phyloP scores from a whole-genome alignment of 768 basidiomycete genomes.

The Suillus decipiens region DNA sequence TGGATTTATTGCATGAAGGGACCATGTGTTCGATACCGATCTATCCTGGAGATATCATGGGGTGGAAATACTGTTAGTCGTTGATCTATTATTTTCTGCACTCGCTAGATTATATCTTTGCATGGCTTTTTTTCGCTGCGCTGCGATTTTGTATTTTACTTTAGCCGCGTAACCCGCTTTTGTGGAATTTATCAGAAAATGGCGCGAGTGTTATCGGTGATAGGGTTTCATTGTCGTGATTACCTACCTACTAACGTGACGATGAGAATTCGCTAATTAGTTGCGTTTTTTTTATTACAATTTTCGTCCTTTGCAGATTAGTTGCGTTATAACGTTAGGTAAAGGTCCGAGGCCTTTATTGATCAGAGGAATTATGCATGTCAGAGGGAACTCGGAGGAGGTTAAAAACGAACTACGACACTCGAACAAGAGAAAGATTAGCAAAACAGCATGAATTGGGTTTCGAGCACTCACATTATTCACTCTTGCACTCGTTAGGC shows the following conservation, averaged over 20 bases:
- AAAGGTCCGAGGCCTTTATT: neutral
- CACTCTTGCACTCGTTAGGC: neutral
- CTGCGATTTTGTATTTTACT: neutral
- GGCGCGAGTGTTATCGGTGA: neutral
- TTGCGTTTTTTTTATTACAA: no score
- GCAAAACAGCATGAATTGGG: neutral
- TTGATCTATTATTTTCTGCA: neutral
- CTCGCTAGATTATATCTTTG: neutral
- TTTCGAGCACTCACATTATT: neutral
- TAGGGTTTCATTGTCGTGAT: neutral
- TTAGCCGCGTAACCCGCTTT: neutral
- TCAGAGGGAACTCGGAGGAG: neutral
- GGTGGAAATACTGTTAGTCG: neutral
- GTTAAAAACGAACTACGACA: neutral
- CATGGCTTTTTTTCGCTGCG: neutral
- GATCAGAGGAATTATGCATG: neutral
- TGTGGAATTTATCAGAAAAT: neutral
- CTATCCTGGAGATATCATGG: neutral
- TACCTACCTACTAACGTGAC: neutral
- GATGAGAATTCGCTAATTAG: neutral
- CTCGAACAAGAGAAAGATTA: neutral
- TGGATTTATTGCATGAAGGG: neutral
- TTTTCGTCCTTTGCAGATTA: no score
- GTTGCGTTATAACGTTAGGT: neutral
- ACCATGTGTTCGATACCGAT: conserved; percentile 6